Evolutionary conservation across 805 yeast species (phyloP).

Genomic region (Candida patagonica): DNA sequence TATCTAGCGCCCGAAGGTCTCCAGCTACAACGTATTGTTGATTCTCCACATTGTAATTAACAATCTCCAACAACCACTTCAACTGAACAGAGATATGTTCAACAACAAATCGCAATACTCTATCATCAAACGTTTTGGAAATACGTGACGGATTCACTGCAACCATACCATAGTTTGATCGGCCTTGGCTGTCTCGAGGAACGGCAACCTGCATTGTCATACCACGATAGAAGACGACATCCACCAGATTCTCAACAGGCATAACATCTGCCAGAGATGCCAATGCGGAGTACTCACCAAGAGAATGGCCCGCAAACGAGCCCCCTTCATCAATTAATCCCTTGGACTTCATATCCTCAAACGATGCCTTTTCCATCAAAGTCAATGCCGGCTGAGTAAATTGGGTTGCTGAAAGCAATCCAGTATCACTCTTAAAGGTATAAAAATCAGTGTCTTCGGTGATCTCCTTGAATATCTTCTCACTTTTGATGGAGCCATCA

Average conservation of each 20-base stretch:
- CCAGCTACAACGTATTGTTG: conserved; percentile 99
- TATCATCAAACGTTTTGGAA: conserved; percentile 78
- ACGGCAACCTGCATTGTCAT: conserved; percentile 99
- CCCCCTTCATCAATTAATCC: conserved; percentile 91
- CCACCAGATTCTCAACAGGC: conserved; percentile 96
- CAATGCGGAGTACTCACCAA: conserved; percentile 97
- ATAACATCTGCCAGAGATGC: conserved; percentile 96
- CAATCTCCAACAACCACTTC: conserved; percentile 93
- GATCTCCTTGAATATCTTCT: conserved; percentile 91
- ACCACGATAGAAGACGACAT: conserved; percentile 98
- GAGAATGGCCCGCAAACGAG: conserved; percentile 97
- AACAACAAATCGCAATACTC: conserved; percentile 90
- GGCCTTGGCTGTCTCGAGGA: conserved; percentile 89
- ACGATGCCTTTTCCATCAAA: conserved; percentile 97
- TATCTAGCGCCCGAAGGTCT: conserved; percentile 90
- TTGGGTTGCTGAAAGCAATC: conserved; percentile 95
- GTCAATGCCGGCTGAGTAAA: conserved; percentile 99
- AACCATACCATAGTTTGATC: conserved; percentile 98
- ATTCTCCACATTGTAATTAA: conserved; percentile 95
- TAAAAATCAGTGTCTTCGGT: conserved; percentile 69
- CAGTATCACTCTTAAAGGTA: conserved; percentile 89
- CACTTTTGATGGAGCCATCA: conserved; percentile 75
- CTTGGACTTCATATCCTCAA: conserved; percentile 93
- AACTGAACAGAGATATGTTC: conserved; percentile 78
- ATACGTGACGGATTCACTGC: conserved; percentile 97